Percentiles rank a stretch among this genome's conserved stretches.
These are phyloP conservation scores for Tetragonia tetragonoides DNA, from an alignment of 148 eudicot genomes.

Conservation along the genomic window DNA sequence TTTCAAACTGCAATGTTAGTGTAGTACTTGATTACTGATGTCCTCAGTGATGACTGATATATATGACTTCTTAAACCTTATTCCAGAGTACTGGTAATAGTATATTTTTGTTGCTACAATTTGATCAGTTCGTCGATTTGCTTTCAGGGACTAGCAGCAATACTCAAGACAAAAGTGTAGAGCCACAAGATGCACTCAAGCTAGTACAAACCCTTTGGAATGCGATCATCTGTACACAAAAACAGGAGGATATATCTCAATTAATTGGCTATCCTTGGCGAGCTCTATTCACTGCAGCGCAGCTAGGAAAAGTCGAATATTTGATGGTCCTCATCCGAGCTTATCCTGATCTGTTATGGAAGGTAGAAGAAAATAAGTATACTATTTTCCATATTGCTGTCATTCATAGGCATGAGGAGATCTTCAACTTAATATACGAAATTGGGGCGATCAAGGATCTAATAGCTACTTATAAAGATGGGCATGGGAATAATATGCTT, in stretches of 20 bases:
- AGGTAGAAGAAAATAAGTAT: slow-evolving; percentile 31
- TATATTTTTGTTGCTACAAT: too few species aligned
- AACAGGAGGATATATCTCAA: slow-evolving; percentile 7
- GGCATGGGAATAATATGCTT: slow-evolving; percentile 28
- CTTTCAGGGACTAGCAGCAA: too few species aligned
- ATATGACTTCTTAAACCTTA: too few species aligned
- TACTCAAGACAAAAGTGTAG: too few species aligned
- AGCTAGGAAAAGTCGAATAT: slow-evolving; percentile 39
- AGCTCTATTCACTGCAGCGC: slow-evolving; percentile 24
- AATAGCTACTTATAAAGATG: slow-evolving; percentile 30
- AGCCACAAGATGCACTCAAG: background rate
- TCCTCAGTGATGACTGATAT: too few species aligned
- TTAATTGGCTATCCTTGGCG: slow-evolving; percentile 19
- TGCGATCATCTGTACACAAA: slow-evolving; percentile 12
- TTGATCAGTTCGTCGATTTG: too few species aligned
- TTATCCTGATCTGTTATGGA: slow-evolving; percentile 47
- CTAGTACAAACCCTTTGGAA: slow-evolving; percentile 19
- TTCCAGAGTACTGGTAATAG: too few species aligned
- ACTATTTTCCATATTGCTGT: slow-evolving; percentile 52
- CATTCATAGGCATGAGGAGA: slow-evolving; percentile 33
- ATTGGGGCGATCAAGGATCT: slow-evolving; percentile 40
- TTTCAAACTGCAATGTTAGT: too few species aligned
- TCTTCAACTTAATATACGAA: slow-evolving; percentile 44
- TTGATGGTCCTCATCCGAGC: slow-evolving; percentile 26
- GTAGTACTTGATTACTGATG: too few species aligned